Evolutionary conservation across 2,329 filamentous ascomycete genomes (phyloP), one percentile per base, ranked within the genome.

Genomic region (Hypomyces perniciosus): DNA sequence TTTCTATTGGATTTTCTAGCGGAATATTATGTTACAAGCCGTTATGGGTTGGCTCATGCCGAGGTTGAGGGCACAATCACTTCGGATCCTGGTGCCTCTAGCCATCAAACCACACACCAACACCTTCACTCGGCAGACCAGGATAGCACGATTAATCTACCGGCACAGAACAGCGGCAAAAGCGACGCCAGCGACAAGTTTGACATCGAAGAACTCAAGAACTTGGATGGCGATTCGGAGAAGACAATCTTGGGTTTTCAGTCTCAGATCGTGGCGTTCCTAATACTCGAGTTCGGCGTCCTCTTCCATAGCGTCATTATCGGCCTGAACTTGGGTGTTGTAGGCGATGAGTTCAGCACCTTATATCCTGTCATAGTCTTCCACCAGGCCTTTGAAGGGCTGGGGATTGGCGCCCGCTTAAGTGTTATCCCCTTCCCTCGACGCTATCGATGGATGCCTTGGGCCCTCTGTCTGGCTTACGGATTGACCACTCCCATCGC

Each of bases 251-350:
- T 53, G 8, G 51, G 46, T 4, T 60, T 61, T 45, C 51, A 55
- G 9, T 65, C 72, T 51, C 72, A 76, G 57, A 72, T 76, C 28
- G 68, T 70, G 3, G 71, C 72, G 0, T 72, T 73, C 50, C 56
- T 73, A n/a, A 70, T 74, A 50, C 72, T 80, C 27, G 81, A 83
- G 62, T 83, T 75, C 58, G 80, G 81, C 54, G 76, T 84, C 54
- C 76, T 84, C 49, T 83, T 84, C 67, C 81, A 84, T 67, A 80
- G 76, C 4, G 75, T 84, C 44, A 81, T 84, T 61, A 83, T 84
- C 54, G 81, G 81, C 2, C 71, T 84, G 48, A 84, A 80, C 48
- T 68, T 84, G 8, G 81, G 78, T 12, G 79, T 81, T n/a, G 72
- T 76, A 0, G 75, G 78, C 27, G 64, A 73, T 0, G 80, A 83